phyloP scores from a whole-genome alignment of 2,329 filamentous ascomycete genomes.

The Cordyceps sp. region DNA sequence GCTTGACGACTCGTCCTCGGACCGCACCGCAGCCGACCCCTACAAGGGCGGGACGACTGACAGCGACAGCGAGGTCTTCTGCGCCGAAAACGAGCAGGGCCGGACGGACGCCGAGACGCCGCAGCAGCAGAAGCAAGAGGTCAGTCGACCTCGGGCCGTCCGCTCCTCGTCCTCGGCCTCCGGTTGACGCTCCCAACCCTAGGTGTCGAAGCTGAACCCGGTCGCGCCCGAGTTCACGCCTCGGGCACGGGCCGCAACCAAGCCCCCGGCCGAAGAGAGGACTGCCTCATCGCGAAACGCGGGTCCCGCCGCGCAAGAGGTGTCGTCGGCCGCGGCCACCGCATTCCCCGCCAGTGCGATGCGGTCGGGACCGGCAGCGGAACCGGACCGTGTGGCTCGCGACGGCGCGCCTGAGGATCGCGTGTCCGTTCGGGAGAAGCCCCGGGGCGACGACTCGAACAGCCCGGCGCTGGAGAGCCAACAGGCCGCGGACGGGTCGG shows the following conservation, averaged over 20 bases:
- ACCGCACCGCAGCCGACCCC: conserved; percentile 17
- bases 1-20: conserved; percentile 19
- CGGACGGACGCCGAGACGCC: conserved; percentile 15
- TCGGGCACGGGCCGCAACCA: conserved; percentile 7
- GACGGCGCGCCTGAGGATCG: no score
- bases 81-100: conserved; percentile 6
- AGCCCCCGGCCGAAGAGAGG: background rate
- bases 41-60: conserved; percentile 10
- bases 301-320: background rate
- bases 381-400: no score
- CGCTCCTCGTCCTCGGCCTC: conserved; percentile 12
- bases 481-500: background rate
- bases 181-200: conserved; percentile 22
- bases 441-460: no score
- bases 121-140: conserved; percentile 28
- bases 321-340: background rate
- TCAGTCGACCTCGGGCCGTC: conserved; percentile 12
- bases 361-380: no score
- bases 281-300: background rate
- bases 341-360: no score
- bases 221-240: conserved; percentile 39
- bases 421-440: no score
- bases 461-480: background rate
- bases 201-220: conserved; percentile 39
- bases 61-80: conserved; percentile 8